These are phyloP conservation scores for Punica granatum DNA, from an alignment of 345 rosid species.

Conservation along the genomic window DNA sequence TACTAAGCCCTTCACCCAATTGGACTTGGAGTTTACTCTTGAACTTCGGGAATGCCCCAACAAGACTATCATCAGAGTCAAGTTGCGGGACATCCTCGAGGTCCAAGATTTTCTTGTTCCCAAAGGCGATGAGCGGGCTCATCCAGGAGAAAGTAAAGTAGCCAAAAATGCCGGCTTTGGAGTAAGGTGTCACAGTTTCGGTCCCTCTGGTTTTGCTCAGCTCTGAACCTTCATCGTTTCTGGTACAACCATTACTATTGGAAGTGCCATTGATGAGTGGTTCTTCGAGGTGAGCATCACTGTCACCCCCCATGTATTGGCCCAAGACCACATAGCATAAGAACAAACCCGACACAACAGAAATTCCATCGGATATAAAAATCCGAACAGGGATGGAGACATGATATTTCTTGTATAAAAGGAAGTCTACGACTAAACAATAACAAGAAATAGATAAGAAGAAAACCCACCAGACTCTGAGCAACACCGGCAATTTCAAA, in stretches of 20 bases:
- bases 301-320: constrained; percentile 18
- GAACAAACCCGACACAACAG: constrained; percentile 38
- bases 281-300: constrained; percentile 25
- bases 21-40: constrained; percentile 31
- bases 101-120: constrained; percentile 50
- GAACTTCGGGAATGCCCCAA: constrained; percentile 27
- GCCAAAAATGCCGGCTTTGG: constrained; percentile 37
- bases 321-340: constrained; percentile 41
- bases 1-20: constrained; percentile 17
- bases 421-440: constrained; percentile 43
- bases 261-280: constrained; percentile 35
- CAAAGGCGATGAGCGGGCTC: constrained; percentile 47
- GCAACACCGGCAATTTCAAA: constrained; percentile 38
- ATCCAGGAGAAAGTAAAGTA: constrained; percentile 57
- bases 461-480: constrained; percentile 72
- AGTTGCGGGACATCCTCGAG: constrained; percentile 65
- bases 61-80: constrained; percentile 37
- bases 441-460: constrained; percentile 50
- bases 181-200: constrained; percentile 36
- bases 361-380: constrained; percentile 43
- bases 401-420: constrained; percentile 23
- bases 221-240: neutral
- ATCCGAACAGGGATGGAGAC: constrained; percentile 17
- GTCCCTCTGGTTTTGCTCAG: constrained; percentile 25
- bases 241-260: neutral